Evolutionary conservation across 2,329 filamentous ascomycete species (phyloP), one percentile per base, ranked within the genome.

Genomic region (Colletotrichum siamense): DNA sequence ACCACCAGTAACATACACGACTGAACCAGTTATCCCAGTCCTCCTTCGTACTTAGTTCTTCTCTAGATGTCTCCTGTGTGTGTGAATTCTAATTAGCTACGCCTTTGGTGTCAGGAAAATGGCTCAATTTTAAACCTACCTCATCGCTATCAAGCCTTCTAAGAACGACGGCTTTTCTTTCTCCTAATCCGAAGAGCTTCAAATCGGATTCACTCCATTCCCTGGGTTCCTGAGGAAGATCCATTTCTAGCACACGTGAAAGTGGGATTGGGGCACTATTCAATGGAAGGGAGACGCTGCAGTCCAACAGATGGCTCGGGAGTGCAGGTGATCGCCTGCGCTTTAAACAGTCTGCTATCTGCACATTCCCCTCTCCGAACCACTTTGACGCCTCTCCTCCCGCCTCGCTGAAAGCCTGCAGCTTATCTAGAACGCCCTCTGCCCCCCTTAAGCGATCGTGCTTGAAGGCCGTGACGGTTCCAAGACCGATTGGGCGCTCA

Each of bases 11-110:
- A 52, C 71, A 3, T 55, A 75, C 73, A 18, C 16, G 26, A 16
- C 36, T 16, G 2, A 75, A 64, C 69, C 69, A 73, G 5, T 28
- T 67, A 1, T 75, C 73, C 73, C 73, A 75, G 18, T 75, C 52
- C 36, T 62, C 69, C 59, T 28, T 75, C 1, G 44, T 75, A 28
- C 57, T 8, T 3, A 75, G 13, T 0, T 15, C 8, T 13, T 75
- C 62, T 65, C 18, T 62, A 9, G 2, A 12, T 28, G 15, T 39
- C 1, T 0, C 32, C 30, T 18, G 8, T 8, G 6, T 39, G 18
- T 64, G 7, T 6, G 0, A 12, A 8, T 0, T 0, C 24, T 0
- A 3, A 26, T 64, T 65, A 65, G 62, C 0, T 0, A 28, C 2
- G 10, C 5, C 5, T 26, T 7, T 6, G 4, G 12, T 8, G 22